Evolutionary conservation across 768 basidiomycete species (phyloP), one percentile per base, ranked within the genome.

Genomic region (Suillus luteus): DNA sequence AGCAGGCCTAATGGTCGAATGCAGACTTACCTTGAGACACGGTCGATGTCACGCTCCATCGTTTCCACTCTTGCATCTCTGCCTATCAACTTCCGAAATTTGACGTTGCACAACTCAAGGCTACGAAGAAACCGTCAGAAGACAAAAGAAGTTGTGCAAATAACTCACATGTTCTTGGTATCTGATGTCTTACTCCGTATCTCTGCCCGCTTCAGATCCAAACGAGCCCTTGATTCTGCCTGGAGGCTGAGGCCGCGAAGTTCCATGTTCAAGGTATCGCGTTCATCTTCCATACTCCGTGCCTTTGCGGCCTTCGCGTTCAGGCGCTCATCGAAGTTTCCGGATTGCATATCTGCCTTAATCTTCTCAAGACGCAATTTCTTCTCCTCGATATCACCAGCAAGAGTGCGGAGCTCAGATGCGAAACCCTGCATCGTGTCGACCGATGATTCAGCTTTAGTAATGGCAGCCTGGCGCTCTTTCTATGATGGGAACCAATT

Each of bases 151-250:
- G 22, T 15, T 2, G 35, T 10, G 40, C 1, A 14, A 37, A 24
- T 57, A 35, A 79, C 89, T 63, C 64, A 95, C 93, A 82, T 87
- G 60, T 82, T 87, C 66, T 84, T 79, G 15, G 95, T 80, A 46
- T 95, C 92, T 17, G 78, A 78, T 52, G 79, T 78, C 76, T 91
- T 92, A 62, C 77, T 81, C 72, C 82, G 85, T 51, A 88, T 73
- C 66, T 95, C 92, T 1, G 79, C 79, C 64, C 87, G 80, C 71
- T 93, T 91, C 65, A 96, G 70, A 46, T 90, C 86, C 60, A 98
- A 73, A 68, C 86, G 89, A 2, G 95, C 93, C 51, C 96, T 81
- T 1, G 86, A 80, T 61, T 95, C 91, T 0, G 92, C 89, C 72
- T 98, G 95, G 52, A 85, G 69, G 68, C 86, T 93, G 68, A 97